Conservation (phyloP, 345 rosid species). For the Salix viminalis region DNA sequence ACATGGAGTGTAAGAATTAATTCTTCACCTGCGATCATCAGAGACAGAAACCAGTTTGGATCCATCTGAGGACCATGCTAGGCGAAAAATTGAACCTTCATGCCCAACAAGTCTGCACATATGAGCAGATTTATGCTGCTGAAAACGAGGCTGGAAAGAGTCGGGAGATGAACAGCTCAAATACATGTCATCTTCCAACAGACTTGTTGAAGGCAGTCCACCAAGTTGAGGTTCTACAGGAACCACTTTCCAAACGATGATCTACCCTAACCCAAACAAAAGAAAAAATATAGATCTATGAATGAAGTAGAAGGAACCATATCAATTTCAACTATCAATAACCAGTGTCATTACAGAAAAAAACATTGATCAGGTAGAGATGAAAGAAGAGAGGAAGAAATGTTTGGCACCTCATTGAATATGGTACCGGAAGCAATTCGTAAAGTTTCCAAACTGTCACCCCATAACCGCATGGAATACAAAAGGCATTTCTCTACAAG, state of each 20-base stretch:
- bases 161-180: slow-evolving; percentile 18
- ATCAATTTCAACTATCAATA: background rate
- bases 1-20: slow-evolving; percentile 8
- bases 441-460: slow-evolving; percentile 53
- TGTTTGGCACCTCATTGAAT: slow-evolving; percentile 63
- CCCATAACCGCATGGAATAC: slow-evolving; percentile 89
- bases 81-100: slow-evolving; percentile 94
- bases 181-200: slow-evolving; percentile 18
- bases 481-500: slow-evolving; percentile 76
- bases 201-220: slow-evolving; percentile 21
- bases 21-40: slow-evolving; percentile 92
- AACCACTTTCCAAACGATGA: slow-evolving; percentile 74
- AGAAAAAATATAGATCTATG: slow-evolving; percentile 12
- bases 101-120: slow-evolving; percentile 76
- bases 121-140: slow-evolving; percentile 39
- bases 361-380: too few relatives aligned
- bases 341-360: background rate
- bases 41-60: slow-evolving; percentile 80
- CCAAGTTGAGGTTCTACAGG: slow-evolving; percentile 11
- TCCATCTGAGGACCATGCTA: slow-evolving; percentile 86
- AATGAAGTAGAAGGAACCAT: background rate
- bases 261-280: slow-evolving; percentile 44
- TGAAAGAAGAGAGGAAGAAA: background rate
- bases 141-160: slow-evolving; percentile 20
- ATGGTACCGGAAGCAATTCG: slow-evolving; percentile 87